A percentile compares a stretch with the other conserved stretches of the same genome.
Evolutionary conservation across 164 flowering plant genomes (phyloP).

Genomic region (Liriodendron chinense): DNA sequence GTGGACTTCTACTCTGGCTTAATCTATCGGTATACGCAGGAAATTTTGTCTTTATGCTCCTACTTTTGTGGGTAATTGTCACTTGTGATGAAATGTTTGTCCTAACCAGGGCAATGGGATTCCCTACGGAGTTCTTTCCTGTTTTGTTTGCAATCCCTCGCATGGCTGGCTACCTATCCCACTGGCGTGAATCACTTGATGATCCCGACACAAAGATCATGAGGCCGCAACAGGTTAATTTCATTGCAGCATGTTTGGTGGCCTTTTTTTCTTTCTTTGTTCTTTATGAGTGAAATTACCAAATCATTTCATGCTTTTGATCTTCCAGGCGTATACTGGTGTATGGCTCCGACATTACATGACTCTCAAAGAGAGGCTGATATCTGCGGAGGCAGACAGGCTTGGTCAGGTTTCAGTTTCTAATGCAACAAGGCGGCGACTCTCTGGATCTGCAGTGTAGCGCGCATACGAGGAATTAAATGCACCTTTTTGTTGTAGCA

Average conservation of each 20-base stretch:
- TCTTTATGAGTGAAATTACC: neutral
- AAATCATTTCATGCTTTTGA: neutral
- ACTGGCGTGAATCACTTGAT: constrained; percentile 96
- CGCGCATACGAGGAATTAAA: too few species aligned
- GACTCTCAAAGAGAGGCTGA: constrained; percentile 47
- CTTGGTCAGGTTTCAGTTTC: constrained; percentile 62
- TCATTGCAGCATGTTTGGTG: too few species aligned
- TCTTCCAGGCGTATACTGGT: constrained; percentile 59
- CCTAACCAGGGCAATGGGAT: constrained; percentile 88
- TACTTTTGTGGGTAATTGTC: neutral
- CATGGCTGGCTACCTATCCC: constrained; percentile 96
- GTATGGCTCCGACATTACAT: constrained; percentile 65
- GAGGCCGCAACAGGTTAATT: constrained; percentile 89
- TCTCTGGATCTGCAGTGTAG: constrained; percentile 38
- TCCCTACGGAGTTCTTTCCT: constrained; percentile 93
- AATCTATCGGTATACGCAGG: constrained; percentile 69
- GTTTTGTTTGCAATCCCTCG: constrained; percentile 97
- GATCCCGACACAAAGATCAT: constrained; percentile 99
- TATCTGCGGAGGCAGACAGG: constrained; percentile 34
- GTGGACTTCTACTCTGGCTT: constrained; percentile 99
- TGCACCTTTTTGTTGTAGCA: neutral
- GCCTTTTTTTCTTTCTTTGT: neutral
- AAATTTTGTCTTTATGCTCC: neutral
- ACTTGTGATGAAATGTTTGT: neutral
- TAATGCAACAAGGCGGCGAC: constrained; percentile 67